Percentiles rank a stretch among this genome's conserved stretches.
phyloP scores from a whole-genome alignment of 441 rosid genomes.

The Euphorbia celastroides region DNA sequence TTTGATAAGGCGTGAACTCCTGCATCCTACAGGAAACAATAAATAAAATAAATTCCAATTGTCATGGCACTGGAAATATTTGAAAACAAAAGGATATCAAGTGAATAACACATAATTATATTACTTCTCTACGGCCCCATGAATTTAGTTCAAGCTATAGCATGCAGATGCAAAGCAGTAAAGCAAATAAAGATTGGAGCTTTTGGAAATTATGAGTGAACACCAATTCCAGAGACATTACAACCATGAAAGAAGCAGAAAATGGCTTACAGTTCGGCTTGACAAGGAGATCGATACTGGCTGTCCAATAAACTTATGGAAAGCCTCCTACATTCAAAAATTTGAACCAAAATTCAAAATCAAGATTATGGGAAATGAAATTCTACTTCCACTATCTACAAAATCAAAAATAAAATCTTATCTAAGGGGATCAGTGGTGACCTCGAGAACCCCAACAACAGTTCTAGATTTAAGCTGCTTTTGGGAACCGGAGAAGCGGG shows the following conservation, averaged over 20 bases:
- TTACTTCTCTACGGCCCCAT: not conserved
- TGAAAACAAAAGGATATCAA: no score
- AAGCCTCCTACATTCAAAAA: conserved; percentile 56
- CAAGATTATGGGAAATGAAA: not conserved
- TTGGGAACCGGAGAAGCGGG: conserved; percentile 86
- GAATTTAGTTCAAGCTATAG: not conserved
- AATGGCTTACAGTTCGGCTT: conserved; percentile 74
- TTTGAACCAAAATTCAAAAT: not conserved
- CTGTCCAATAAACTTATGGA: conserved; percentile 77
- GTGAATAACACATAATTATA: not conserved
- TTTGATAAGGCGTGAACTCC: conserved; percentile 95
- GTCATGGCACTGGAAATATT: no score
- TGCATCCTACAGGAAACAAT: conserved; percentile 59
- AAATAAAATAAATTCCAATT: conserved; percentile 9
- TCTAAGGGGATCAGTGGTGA: conserved; percentile 13
- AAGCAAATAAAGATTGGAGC: no score
- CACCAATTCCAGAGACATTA: not conserved
- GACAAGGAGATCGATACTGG: conserved; percentile 72
- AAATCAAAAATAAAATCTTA: not conserved
- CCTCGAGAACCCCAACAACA: conserved; percentile 85
- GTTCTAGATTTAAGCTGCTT: conserved; percentile 69
- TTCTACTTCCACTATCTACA: not conserved
- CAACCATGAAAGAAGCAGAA: conserved; percentile 10
- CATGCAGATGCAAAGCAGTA: not conserved
- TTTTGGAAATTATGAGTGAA: no score